These are phyloP conservation scores for Bryoerythrophyllum caledonicum DNA, from an alignment of 225 moss, liverwort and hornwort genomes.

Conservation along the genomic window DNA sequence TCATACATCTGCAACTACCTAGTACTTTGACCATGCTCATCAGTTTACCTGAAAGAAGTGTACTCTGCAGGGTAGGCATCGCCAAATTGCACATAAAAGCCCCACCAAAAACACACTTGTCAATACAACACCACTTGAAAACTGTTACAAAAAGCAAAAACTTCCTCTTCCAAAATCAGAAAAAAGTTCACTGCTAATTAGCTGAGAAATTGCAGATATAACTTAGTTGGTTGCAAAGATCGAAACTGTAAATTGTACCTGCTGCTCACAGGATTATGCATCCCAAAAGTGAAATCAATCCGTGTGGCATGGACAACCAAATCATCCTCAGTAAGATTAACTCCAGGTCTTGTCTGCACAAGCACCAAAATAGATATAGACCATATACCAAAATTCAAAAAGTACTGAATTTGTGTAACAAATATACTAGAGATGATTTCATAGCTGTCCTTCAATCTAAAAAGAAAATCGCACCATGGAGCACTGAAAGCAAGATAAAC, in stretches of 20 bases:
- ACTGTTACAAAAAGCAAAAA: background rate
- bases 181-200: too few species aligned
- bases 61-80: conserved; percentile 52
- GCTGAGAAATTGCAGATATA: too few species aligned
- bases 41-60: conserved; percentile 83
- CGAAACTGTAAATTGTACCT: too few species aligned
- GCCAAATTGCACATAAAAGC: conserved; percentile 19
- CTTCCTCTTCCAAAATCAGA: background rate
- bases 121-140: conserved; percentile 14
- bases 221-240: too few species aligned
- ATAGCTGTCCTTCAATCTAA: too few species aligned
- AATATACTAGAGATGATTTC: too few species aligned
- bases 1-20: too few species aligned
- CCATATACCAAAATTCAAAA: background rate
- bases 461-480: too few species aligned
- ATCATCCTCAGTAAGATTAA: conserved; percentile 72
- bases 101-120: conserved; percentile 28
- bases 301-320: conserved; percentile 75
- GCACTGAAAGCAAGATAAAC: too few species aligned
- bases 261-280: conserved; percentile 72
- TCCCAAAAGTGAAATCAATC: conserved; percentile 76
- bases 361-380: conserved; percentile 3
- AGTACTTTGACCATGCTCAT: too few species aligned
- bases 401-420: too few species aligned
- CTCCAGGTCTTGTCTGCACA: conserved; percentile 62